Conservation (phyloP, 148 eudicot genomes). For the Selenicereus undatus region DNA sequence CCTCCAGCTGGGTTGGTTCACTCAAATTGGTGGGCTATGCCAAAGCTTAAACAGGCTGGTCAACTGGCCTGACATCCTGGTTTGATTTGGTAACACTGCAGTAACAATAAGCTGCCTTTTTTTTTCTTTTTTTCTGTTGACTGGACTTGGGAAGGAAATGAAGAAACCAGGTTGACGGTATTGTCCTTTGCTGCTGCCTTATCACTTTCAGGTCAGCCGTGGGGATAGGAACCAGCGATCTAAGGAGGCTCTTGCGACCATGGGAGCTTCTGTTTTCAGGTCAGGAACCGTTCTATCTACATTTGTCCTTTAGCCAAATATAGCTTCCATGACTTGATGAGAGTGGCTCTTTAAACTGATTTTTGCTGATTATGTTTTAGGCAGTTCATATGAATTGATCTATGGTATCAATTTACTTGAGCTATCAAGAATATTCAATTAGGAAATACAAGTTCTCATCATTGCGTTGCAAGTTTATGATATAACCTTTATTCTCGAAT, state of each 20-base stretch:
- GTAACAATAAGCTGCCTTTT: not conserved
- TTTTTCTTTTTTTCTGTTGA: too few species aligned
- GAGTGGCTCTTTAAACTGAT: not conserved
- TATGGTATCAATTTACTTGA: not conserved
- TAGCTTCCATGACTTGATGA: constrained; percentile 5
- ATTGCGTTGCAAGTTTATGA: not conserved
- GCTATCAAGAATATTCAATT: not conserved
- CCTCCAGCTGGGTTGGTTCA: not conserved
- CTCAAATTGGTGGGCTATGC: not conserved
- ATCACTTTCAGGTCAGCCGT: constrained; percentile 35
- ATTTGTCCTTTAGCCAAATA: not conserved
- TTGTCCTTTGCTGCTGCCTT: constrained; percentile 7
- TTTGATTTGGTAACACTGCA: too few species aligned
- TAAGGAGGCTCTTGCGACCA: constrained; percentile 52
- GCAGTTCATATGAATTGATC: constrained; percentile 3
- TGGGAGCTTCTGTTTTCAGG: constrained; percentile 85
- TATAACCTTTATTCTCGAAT: not conserved
- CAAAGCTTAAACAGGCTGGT: not conserved
- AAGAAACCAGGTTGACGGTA: not conserved
- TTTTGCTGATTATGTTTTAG: not conserved
- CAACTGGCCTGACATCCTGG: not conserved
- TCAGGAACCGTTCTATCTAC: constrained; percentile 12
- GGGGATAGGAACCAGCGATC: constrained; percentile 52
- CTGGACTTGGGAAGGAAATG: not conserved
- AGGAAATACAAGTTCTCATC: not conserved